Percentiles rank a stretch among this genome's conserved stretches.
phyloP scores from a whole-genome alignment of 2,329 filamentous ascomycete genomes.

The Hymenoscyphus albidus region DNA sequence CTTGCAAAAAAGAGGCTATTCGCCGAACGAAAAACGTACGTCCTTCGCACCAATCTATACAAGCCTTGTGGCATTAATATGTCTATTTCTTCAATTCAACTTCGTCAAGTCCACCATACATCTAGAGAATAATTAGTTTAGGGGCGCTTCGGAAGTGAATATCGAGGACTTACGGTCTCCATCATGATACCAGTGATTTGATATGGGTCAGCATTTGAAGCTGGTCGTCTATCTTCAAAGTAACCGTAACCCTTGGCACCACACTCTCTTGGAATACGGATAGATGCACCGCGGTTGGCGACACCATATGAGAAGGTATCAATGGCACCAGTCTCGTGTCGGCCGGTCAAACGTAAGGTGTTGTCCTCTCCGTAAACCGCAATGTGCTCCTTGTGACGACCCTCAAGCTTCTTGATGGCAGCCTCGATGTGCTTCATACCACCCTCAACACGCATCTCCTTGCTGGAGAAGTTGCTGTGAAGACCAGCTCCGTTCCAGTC shows the following conservation, averaged over 20 bases:
- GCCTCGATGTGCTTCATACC: constrained; percentile 95
- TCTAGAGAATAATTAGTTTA: constrained; percentile 26
- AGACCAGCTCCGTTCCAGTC: constrained; percentile 97
- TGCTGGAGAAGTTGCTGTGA: constrained; percentile 89
- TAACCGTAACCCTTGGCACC: constrained; percentile 90
- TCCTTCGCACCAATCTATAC: constrained; percentile 22
- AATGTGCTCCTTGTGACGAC: constrained; percentile 78
- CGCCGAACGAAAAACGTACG: constrained; percentile 15
- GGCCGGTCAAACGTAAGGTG: constrained; percentile 86
- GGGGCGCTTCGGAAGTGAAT: not conserved
- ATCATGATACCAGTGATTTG: constrained; percentile 49
- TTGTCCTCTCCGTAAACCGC: constrained; percentile 95
- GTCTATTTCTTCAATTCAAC: constrained; percentile 24
- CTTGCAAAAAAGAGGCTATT: constrained; percentile 22
- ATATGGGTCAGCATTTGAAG: constrained; percentile 85
- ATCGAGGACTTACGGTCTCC: constrained; percentile 34
- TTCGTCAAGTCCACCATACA: constrained; percentile 31
- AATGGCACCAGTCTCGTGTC: constrained; percentile 90
- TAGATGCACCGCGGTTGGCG: constrained; percentile 88
- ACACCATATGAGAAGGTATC: constrained; percentile 93
- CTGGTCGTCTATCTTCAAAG: constrained; percentile 81
- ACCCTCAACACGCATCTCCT: constrained; percentile 82
- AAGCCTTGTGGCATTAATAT: constrained; percentile 14
- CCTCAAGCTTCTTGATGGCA: constrained; percentile 77
- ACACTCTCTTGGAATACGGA: constrained; percentile 83